A percentile compares a stretch with the other conserved stretches of the same genome.
Conservation (phyloP, 2,329 filamentous ascomycete species). For the Niveomyces coronatus region DNA sequence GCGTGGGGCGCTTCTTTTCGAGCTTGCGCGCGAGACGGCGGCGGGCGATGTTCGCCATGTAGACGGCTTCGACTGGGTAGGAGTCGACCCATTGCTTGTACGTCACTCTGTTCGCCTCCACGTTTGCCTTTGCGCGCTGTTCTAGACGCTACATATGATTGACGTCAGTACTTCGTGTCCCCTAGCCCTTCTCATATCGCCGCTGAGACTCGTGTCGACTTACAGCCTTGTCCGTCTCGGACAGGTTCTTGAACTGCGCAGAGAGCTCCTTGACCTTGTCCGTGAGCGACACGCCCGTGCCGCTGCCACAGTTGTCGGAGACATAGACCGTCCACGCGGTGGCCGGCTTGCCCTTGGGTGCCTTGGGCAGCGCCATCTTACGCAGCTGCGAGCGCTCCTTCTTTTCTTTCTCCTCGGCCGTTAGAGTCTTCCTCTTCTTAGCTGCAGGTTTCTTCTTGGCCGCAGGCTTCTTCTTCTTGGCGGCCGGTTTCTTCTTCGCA, state of each 20-base stretch:
- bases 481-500: conserved; percentile 17
- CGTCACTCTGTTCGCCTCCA: conserved; percentile 26
- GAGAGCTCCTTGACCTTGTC: conserved; percentile 19
- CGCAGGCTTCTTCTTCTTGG: conserved; percentile 16
- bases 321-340: conserved; percentile 30
- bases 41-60: conserved; percentile 39
- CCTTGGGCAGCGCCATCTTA: conserved; percentile 30
- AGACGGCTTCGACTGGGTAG: conserved; percentile 29
- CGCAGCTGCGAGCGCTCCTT: conserved; percentile 26
- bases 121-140: conserved; percentile 28
- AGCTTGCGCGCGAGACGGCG: conserved; percentile 26
- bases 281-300: conserved; percentile 8
- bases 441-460: conserved; percentile 12
- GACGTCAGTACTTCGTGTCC: not conserved
- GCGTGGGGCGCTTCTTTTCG: conserved; percentile 14
- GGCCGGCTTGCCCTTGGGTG: conserved; percentile 24
- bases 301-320: conserved; percentile 18
- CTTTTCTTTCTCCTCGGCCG: conserved; percentile 28
- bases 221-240: conserved; percentile 34
- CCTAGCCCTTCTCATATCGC: not conserved
- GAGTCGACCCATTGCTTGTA: conserved; percentile 39
- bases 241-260: conserved; percentile 29
- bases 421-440: conserved; percentile 23
- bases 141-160: conserved; percentile 26
- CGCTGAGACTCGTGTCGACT: conserved; percentile 12